Conservation (phyloP, 129 eudicot genomes). For the Arctium lappa region DNA sequence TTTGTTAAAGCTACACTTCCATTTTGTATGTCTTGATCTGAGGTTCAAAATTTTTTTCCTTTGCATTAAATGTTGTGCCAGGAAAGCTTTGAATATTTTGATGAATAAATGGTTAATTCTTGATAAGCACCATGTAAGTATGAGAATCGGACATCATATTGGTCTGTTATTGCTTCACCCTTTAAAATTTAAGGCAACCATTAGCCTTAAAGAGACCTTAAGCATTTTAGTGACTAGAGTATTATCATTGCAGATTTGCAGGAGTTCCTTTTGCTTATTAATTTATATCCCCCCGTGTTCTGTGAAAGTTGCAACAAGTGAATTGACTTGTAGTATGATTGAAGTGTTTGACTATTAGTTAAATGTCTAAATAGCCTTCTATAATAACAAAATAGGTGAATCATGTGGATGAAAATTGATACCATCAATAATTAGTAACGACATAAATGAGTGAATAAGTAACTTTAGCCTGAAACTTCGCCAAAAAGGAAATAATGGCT, state of each 20-base stretch:
- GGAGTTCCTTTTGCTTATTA: not conserved
- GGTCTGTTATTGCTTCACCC: not conserved
- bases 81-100: not conserved
- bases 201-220: not conserved
- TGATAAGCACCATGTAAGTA: not conserved
- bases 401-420: not conserved
- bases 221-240: not conserved
- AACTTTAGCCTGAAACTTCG: not conserved
- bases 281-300: not conserved
- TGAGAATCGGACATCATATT: not conserved
- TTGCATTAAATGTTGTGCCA: not conserved
- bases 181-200: not conserved
- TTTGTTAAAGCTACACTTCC: not conserved
- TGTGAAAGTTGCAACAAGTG: not conserved
- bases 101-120: not conserved
- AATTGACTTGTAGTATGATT: not conserved
- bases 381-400: not conserved
- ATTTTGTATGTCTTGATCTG: not conserved
- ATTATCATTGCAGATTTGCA: not conserved
- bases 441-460: not conserved
- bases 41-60: not conserved
- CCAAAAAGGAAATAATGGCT: not conserved
- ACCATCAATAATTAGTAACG: constrained; percentile 2
- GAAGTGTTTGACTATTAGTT: not conserved
- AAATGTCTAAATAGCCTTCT: not conserved